Evolutionary conservation across 140 eudicot species (phyloP), one percentile per base, ranked within the genome.

Genomic region (Senecio squalidus): DNA sequence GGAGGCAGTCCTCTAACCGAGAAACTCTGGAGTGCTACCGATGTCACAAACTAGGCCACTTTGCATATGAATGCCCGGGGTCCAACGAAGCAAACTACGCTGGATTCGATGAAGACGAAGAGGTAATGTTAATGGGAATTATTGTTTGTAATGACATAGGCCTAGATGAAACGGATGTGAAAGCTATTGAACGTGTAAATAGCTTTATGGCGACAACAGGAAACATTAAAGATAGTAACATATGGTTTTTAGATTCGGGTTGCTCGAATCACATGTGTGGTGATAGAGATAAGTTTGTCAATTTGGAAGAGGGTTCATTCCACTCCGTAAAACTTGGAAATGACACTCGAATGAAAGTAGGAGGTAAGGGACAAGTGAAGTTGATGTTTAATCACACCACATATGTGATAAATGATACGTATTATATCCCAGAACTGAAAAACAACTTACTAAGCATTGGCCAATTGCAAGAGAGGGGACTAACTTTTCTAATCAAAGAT

Each of bases 231-330:
- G 2, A 13, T 2, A 9, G 6, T 5, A 0, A 15, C 1, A 5
- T 28, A 0, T 41, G 66, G 66, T 60, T 61, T 3, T 9, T 61
- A 4, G 67, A 61, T 1, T 46, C 56, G 0, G 67, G 67, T 0
- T 61, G 67, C 5, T 61, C 56, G 3, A 61, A 61, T 5, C 67
- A 61, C 1, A 61, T 61, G 67, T 36, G 49, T 17, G 67, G 67
- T 0, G 6, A 27, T 4, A 44, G 28, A 2, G 3, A 18, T 0
- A 44, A 9, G 10, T 61, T 61, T 27, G 4, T 29, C 0, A 13
- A 10, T 0, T 2, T 61, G 0, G 31, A 45, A 6, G 3, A 18
- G 0, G 1, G 0, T 0, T 61, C 1, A 2, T 8, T 30, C 1
- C 13, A 22, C 1, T 16, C 48, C 1, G 62, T 56, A 0, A 58